Evolutionary conservation across 805 yeast genomes (phyloP).

Genomic region (Suhomyces sp.): DNA sequence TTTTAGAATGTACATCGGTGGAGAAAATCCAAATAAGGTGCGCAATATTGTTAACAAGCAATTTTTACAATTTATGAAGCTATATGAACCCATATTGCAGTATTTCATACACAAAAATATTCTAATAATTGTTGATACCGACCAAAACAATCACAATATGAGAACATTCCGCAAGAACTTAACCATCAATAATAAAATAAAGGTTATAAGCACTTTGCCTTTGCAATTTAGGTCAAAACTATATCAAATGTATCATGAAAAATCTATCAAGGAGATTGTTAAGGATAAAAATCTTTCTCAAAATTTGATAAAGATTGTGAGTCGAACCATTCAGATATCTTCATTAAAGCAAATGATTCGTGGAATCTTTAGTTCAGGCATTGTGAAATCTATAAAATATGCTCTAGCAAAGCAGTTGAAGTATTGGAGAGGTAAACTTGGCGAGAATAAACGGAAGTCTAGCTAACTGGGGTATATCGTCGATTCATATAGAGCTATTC

Average conservation of each 20-base stretch:
- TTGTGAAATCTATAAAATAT: conserved; percentile 65
- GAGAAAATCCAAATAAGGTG: conserved; percentile 90
- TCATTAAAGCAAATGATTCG: conserved; percentile 75
- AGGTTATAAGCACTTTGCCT: conserved; percentile 25
- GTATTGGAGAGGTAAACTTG: conserved; percentile 15
- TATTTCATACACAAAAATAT: conserved; percentile 22
- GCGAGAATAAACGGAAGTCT: conserved; percentile 5
- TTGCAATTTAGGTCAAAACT: conserved; percentile 18
- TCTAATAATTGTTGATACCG: conserved; percentile 14
- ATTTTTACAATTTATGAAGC: conserved; percentile 59
- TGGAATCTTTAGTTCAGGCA: conserved; percentile 87
- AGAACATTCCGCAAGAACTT: conserved; percentile 19
- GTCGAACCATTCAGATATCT: conserved; percentile 58
- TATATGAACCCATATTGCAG: conserved; percentile 64
- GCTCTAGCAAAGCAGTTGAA: conserved; percentile 65
- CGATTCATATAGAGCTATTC: too few relatives aligned
- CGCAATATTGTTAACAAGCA: conserved; percentile 82
- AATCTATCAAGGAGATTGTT: conserved; percentile 44
- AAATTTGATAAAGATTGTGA: conserved; percentile 28
- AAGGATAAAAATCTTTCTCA: conserved; percentile 36
- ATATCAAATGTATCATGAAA: conserved; percentile 32
- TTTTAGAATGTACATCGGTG: conserved; percentile 78
- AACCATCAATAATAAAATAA: conserved; percentile 17
- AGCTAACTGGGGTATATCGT: too few relatives aligned
- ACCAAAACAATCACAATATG: conserved; percentile 10